Percentiles rank a stretch among this genome's conserved stretches.
phyloP scores from a whole-genome alignment of 306 rosid genomes.

The Dalbergia cultrata region DNA sequence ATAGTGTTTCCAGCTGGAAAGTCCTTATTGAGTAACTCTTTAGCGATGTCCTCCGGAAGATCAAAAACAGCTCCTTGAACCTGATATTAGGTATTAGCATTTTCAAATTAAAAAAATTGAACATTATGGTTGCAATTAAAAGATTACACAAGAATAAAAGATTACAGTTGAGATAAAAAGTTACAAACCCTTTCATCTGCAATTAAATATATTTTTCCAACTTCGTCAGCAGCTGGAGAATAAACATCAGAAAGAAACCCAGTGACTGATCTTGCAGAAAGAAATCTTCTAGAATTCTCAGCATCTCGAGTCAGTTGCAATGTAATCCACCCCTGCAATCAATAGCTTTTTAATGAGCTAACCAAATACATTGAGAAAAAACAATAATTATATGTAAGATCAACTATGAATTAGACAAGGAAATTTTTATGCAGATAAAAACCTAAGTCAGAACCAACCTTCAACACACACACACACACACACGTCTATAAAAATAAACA shows the following conservation, averaged over 20 bases:
- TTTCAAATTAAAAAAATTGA: constrained; percentile 8
- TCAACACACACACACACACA: too few relatives aligned
- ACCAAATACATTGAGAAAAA: constrained; percentile 6
- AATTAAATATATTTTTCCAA: constrained; percentile 77
- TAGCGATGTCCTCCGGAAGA: constrained; percentile 89
- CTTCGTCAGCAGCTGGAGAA: constrained; percentile 79
- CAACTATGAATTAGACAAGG: neutral
- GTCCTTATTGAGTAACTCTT: constrained; percentile 68
- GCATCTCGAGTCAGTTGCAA: constrained; percentile 75
- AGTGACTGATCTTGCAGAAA: constrained; percentile 86
- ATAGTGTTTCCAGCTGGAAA: constrained; percentile 76
- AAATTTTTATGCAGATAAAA: neutral
- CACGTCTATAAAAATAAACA: too few relatives aligned
- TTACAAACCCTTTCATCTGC: constrained; percentile 78
- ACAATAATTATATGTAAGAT: neutral
- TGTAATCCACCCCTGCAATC: constrained; percentile 81
- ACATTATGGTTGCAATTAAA: neutral
- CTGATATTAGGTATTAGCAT: constrained; percentile 56
- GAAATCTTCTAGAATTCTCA: constrained; percentile 65
- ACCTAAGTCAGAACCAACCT: neutral
- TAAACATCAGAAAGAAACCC: constrained; percentile 81
- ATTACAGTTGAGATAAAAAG: constrained; percentile 36
- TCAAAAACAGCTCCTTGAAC: constrained; percentile 90
- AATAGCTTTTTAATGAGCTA: constrained; percentile 41
- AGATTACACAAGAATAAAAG: neutral